Percentiles rank a stretch among this genome's conserved stretches.
These are phyloP conservation scores for Daucus carota DNA, from an alignment of 129 eudicot genomes.

Conservation along the genomic window DNA sequence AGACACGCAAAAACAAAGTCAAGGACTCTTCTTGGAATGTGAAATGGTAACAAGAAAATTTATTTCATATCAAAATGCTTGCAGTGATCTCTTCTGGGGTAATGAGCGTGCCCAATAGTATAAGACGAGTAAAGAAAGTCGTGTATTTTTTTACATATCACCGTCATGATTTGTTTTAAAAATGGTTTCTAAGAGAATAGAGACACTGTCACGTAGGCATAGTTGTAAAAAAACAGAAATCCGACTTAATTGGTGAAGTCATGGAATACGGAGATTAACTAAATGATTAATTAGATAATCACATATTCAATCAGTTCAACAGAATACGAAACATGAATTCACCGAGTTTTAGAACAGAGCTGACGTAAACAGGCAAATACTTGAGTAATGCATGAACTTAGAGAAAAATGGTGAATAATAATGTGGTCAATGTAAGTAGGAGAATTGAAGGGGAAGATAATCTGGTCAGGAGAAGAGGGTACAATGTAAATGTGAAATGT, in stretches of 20 bases:
- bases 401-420: neutral
- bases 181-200: neutral
- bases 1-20: neutral
- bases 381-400: too few relatives aligned
- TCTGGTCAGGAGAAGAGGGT: conserved; percentile 1
- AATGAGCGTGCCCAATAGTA: neutral
- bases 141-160: neutral
- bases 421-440: neutral
- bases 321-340: too few relatives aligned
- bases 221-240: too few relatives aligned
- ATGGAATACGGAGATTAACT: too few relatives aligned
- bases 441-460: neutral
- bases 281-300: too few relatives aligned
- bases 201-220: too few relatives aligned
- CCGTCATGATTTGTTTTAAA: neutral
- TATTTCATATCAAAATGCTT: neutral
- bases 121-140: neutral
- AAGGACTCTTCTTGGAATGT: neutral
- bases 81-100: neutral
- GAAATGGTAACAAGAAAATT: neutral
- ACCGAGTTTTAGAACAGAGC: too few relatives aligned
- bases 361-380: too few relatives aligned
- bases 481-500: neutral
- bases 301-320: too few relatives aligned
- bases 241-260: too few relatives aligned